Base-by-base conservation (phyloP, 345 rosid species). In the Acer saccharum region DNA sequence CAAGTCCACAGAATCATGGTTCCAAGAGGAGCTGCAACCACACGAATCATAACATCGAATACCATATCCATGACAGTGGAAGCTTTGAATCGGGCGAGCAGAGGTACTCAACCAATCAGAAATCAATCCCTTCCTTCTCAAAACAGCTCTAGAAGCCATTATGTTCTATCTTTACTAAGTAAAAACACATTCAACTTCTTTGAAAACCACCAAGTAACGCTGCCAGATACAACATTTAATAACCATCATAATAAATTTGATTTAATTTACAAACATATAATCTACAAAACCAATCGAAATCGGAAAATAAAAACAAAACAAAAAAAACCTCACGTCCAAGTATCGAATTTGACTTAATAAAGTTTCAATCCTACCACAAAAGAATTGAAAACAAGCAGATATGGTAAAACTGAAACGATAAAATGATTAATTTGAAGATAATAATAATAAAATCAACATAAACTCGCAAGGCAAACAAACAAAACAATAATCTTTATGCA, bases 101-200 rank as follows among this genome's bases (percentile, higher is more conserved):
- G 86, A 81, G 62, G 74, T 84, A 75, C 71, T 69, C 64, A 88
- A 65, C 81, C 88, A 83, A 86, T 85, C 86, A 7, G 87, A 86
- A 74, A 92, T 46, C 48, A 85, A 20, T 66, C 73, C 80, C 77
- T 69, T 90, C 84, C 92, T 89, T 85, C 90, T 81, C 39, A 89
- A 62, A 41, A 93, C 86, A 75, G 93, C 92, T 84, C 90, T 89
- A 44, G 93, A 87, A 66, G 93, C 92, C 98, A 93, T 93, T 80
- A 68, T 68, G 69, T 76, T n/a, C 68, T 80, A 72, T 57, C 75
- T 67, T 57, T 76, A 65, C 60, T 13, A 78, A 43, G 74, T 27
- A 27, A 27, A 72, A 43, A 43, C 9, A 43, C 68, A 81, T 79
- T 25, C 29, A 2, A 27, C 29, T 27, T 27, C 29, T 2, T 27